Evolutionary conservation across 2,329 filamentous ascomycete genomes (phyloP).

Genomic region (Botrytis byssoidea): DNA sequence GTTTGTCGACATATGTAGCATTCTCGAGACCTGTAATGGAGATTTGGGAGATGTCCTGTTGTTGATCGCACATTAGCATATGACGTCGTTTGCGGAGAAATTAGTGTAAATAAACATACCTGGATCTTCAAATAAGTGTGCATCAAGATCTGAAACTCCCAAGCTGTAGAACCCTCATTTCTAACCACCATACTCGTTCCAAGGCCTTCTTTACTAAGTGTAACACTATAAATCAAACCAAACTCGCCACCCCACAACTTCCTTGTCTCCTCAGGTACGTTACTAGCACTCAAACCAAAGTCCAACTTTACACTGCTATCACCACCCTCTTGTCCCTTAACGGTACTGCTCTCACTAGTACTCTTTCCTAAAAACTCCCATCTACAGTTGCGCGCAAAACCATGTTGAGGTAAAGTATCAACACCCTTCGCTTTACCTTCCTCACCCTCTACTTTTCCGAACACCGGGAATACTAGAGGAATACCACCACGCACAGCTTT

Average conservation of each 20-base stretch:
- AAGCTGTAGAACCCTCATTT: conserved; percentile 77
- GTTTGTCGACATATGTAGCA: conserved; percentile 81
- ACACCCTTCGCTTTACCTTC: conserved; percentile 67
- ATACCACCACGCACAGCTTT: conserved; percentile 91
- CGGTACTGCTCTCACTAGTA: conserved; percentile 50
- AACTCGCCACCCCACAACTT: conserved; percentile 84
- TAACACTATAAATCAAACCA: conserved; percentile 89
- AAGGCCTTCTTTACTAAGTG: conserved; percentile 70
- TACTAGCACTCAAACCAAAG: conserved; percentile 79
- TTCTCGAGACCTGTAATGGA: conserved; percentile 73
- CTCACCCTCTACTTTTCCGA: conserved; percentile 76
- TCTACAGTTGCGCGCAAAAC: conserved; percentile 82
- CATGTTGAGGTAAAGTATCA: conserved; percentile 77
- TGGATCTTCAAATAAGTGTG: conserved; percentile 86
- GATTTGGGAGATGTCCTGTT: conserved; percentile 74
- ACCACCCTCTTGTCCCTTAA: conserved; percentile 40
- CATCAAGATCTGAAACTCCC: conserved; percentile 88
- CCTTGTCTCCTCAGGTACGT: conserved; percentile 65
- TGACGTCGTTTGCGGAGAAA: background rate
- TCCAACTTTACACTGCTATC: conserved; percentile 85
- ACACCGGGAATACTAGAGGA: conserved; percentile 91
- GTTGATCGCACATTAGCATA: conserved; percentile 22
- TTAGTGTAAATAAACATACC: conserved; percentile 50
- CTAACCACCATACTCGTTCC: conserved; percentile 81
- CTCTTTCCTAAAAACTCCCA: conserved; percentile 96